Percentiles rank a stretch among this genome's conserved stretches.
Evolutionary conservation across 257 asterid genomes (phyloP).

Genomic region (Linaria vulgaris): DNA sequence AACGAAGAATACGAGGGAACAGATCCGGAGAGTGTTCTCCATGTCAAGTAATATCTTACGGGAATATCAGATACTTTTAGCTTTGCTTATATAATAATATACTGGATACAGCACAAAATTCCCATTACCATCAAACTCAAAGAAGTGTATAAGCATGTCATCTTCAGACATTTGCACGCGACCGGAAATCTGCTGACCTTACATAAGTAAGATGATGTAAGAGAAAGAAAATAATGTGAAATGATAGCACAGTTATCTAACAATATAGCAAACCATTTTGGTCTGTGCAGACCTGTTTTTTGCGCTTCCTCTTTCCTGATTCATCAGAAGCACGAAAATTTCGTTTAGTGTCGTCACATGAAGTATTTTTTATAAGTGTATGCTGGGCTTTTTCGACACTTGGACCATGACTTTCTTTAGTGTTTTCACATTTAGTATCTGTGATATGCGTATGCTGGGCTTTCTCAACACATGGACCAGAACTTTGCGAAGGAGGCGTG

Average conservation of each 20-base stretch:
- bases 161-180: slow-evolving; percentile 90
- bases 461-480: slow-evolving; percentile 20
- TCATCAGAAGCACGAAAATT: slow-evolving; percentile 36
- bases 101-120: neutral
- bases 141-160: slow-evolving; percentile 77
- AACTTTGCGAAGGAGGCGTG: slow-evolving; percentile 24
- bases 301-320: slow-evolving; percentile 56
- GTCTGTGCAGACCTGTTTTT: slow-evolving; percentile 57
- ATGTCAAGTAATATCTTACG: neutral
- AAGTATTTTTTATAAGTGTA: slow-evolving; percentile 13
- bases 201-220: slow-evolving; percentile 22
- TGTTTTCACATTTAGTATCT: slow-evolving; percentile 24
- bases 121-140: slow-evolving; percentile 86
- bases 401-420: slow-evolving; percentile 29
- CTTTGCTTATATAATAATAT: no score
- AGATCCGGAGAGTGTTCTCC: neutral
- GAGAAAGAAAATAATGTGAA: slow-evolving; percentile 21
- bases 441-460: slow-evolving; percentile 13
- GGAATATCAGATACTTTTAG: no score
- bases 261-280: slow-evolving; percentile 21
- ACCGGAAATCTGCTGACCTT: slow-evolving; percentile 46
- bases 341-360: slow-evolving; percentile 29
- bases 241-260: slow-evolving; percentile 10
- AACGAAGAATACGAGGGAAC: neutral
- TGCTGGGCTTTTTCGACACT: slow-evolving; percentile 14